A percentile compares a stretch with the other conserved stretches of the same genome.
These are phyloP conservation scores for Castanea mollissima DNA, from an alignment of 306 rosid species.

Conservation along the genomic window DNA sequence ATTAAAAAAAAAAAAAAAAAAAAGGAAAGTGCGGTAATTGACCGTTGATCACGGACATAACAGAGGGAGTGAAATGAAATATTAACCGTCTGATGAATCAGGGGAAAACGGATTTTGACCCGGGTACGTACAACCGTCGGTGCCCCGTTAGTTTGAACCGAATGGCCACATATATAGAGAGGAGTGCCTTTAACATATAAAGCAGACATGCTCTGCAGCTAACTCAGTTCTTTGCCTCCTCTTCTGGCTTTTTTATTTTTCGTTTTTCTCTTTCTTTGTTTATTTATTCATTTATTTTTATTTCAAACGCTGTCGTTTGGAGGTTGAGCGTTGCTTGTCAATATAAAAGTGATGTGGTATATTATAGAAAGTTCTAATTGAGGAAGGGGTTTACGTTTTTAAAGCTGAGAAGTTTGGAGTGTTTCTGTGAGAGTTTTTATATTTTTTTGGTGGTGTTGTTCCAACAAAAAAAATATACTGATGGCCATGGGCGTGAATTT, in stretches of 20 bases:
- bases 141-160: not conserved
- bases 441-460: not conserved
- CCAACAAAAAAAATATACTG: not conserved
- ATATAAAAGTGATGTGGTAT: constrained; percentile 24
- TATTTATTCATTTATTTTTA: not conserved
- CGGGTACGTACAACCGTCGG: constrained; percentile 37
- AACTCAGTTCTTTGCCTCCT: constrained; percentile 28
- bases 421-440: not conserved
- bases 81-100: constrained; percentile 38
- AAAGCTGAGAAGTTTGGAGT: not conserved
- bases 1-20: not conserved
- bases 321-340: constrained; percentile 29
- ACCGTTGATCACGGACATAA: constrained; percentile 63
- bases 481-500: constrained; percentile 28
- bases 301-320: not conserved
- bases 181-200: not conserved
- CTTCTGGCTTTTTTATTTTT: constrained; percentile 38
- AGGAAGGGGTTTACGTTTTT: not conserved
- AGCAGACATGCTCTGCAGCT: constrained; percentile 44
- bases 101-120: not conserved
- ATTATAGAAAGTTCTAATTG: constrained; percentile 26
- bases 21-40: not conserved
- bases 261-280: constrained; percentile 15
- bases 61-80: not conserved
- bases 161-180: constrained; percentile 2